Evolutionary conservation across 306 rosid genomes (phyloP), one percentile per base, ranked within the genome.

Genomic region (Fragaria iinumae): DNA sequence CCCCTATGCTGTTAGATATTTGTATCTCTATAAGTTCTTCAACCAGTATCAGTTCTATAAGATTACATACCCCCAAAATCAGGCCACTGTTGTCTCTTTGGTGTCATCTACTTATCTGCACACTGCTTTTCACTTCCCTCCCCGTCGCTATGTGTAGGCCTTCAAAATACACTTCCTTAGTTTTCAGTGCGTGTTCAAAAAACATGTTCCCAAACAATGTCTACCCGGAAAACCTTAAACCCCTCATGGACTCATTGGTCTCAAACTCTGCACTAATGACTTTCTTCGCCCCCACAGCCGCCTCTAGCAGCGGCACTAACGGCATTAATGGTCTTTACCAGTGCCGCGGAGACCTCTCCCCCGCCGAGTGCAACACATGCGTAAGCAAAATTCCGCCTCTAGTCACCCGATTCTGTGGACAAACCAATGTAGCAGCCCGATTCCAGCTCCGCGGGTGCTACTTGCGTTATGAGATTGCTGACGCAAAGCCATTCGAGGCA

Each of bases 211-310:
- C 66, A 11, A 60, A 60, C 66, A 59, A 59, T 27, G 13, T 27
- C 36, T 60, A 60, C 18, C 38, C 38, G 8, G 18, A 25, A 60
- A 60, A 60, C 66, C 36, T 60, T 8, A 62, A 62, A 27, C 4
- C 39, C 39, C 67, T 62, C 7, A 29, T 62, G 67, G 41, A 62
- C 67, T 62, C 39, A 3, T 62, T 62, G 67, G 67, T 62, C 67
- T 13, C 67, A 27, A 62, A 13, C 39, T 27, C 39, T 27, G 4
- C 36, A 27, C n/a, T 62, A 1, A 5, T 4, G 20, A 2, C 10
- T 27, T 62, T 27, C 39, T 62, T 4, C 5, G 41, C 41, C 8
- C 18, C 17, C 23, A 52, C 57, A 21, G 12, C 11, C 62, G 21
- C 62, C 66, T 27, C 67, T 6, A 4, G 9, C 3, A 41, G 29